Evolutionary conservation across 345 rosid species (phyloP).

Genomic region (Brassica juncea): DNA sequence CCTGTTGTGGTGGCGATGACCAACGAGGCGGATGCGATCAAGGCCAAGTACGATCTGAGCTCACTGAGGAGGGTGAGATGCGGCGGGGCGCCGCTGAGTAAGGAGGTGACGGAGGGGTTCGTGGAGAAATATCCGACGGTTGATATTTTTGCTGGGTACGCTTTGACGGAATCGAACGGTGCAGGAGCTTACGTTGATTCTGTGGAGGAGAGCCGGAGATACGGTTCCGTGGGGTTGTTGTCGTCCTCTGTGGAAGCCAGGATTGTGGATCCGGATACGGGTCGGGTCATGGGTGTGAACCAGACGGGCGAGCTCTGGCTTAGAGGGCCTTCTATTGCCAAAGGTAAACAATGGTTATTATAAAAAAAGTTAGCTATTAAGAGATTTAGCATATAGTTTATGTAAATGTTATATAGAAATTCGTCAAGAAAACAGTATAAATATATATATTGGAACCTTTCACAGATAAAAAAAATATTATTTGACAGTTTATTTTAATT

Average conservation of each 20-base stretch:
- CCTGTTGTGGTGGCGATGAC: constrained; percentile 70
- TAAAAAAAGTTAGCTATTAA: too few relatives aligned
- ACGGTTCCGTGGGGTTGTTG: constrained; percentile 71
- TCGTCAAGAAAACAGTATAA: not conserved
- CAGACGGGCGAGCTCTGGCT: constrained; percentile 78
- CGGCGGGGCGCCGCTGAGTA: constrained; percentile 86
- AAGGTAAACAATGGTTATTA: not conserved
- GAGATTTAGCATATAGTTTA: too few relatives aligned
- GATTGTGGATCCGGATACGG: constrained; percentile 56
- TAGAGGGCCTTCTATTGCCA: constrained; percentile 25
- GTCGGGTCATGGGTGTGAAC: constrained; percentile 47
- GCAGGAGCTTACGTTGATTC: constrained; percentile 61
- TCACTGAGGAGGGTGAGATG: constrained; percentile 54
- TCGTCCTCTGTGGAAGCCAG: constrained; percentile 41
- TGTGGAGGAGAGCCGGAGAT: constrained; percentile 71
- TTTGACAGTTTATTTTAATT: not conserved
- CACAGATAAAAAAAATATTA: not conserved
- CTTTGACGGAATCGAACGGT: constrained; percentile 75
- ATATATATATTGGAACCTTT: not conserved
- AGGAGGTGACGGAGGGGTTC: constrained; percentile 72
- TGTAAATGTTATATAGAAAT: not conserved
- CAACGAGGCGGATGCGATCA: constrained; percentile 54
- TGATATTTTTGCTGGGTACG: constrained; percentile 60
- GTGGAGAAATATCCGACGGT: constrained; percentile 55
- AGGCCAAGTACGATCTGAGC: constrained; percentile 57